These are phyloP conservation scores for Diaporthe humulicola DNA, from an alignment of 2,329 filamentous ascomycete species.

Conservation along the genomic window DNA sequence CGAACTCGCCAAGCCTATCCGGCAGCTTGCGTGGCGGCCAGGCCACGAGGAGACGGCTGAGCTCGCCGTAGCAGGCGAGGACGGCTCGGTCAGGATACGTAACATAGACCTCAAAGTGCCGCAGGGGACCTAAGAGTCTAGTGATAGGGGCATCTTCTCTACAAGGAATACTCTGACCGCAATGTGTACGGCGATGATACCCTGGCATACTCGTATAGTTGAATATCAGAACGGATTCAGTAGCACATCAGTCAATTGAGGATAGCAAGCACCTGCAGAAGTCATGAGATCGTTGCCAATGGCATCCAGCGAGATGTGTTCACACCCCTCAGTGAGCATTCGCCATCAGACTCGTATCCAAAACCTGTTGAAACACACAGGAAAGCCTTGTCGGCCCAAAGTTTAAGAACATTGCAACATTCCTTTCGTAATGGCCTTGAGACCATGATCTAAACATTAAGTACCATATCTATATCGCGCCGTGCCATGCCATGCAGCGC, in stretches of 20 bases:
- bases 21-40: constrained; percentile 79
- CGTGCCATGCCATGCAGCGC: constrained; percentile 18
- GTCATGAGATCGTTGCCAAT: neutral
- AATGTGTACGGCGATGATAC: neutral
- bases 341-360: neutral
- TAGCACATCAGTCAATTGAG: neutral
- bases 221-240: neutral
- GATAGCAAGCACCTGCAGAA: constrained; percentile 39
- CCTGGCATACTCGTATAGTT: neutral
- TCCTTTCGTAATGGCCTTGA: neutral
- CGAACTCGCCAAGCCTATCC: constrained; percentile 74
- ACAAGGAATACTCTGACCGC: neutral
- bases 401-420: neutral
- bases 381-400: neutral
- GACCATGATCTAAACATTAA: constrained; percentile 37
- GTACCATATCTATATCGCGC: constrained; percentile 32
- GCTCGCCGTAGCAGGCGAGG: constrained; percentile 70
- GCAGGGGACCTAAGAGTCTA: neutral
- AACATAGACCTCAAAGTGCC: constrained; percentile 49
- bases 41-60: constrained; percentile 49
- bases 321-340: neutral
- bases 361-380: neutral
- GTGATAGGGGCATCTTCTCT: neutral
- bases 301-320: neutral
- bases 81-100: constrained; percentile 72